Evolutionary conservation across 306 rosid genomes (phyloP), one percentile per base, ranked within the genome.

Genomic region (Lathyrus sativus): DNA sequence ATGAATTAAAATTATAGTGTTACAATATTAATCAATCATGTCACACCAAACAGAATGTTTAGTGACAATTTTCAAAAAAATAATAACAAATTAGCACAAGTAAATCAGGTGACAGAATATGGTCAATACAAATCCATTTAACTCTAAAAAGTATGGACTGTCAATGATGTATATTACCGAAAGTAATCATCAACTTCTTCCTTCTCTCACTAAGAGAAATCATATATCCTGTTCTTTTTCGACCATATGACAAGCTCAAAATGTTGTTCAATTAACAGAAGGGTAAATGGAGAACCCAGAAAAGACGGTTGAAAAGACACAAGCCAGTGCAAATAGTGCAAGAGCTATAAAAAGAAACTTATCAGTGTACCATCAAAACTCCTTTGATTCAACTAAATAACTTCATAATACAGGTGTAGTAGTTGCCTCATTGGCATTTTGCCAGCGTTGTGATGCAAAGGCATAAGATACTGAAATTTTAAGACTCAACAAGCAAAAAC

Each of bases 391-490:
- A 76, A 71, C 78, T 68, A 81, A 75, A 67, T 50, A 14, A 67
- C 67, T 72, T 63, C 74, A 73, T 68, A 76, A 79, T 79, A 83
- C 89, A 81, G 13, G 62, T 67, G 77, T 39, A 58, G 77, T 39
- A 58, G 79, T 80, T 72, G 76, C 60, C 86, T 80, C 90, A 45
- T 65, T 54, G 78, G 81, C 74, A 78, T 74, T 80, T 75, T 73
- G 78, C 80, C 78, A 67, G 74, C 70, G 60, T 29, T 63, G 83
- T 72, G 66, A 81, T 17, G 76, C 76, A 76, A 61, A 54, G 78
- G 68, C 65, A 72, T 68, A 72, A 76, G 64, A 71, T 45, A 73
- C 69, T 74, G 70, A 71, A 42, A 41, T 35, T 66, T 62, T 31
- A 64, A 18, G 8, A 79, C 74, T 60, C 53, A 19, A 60, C 67